Percentiles rank a stretch among this genome's conserved stretches.
Evolutionary conservation across 2,329 filamentous ascomycete genomes (phyloP).

Genomic region (Venturia oleaginea): DNA sequence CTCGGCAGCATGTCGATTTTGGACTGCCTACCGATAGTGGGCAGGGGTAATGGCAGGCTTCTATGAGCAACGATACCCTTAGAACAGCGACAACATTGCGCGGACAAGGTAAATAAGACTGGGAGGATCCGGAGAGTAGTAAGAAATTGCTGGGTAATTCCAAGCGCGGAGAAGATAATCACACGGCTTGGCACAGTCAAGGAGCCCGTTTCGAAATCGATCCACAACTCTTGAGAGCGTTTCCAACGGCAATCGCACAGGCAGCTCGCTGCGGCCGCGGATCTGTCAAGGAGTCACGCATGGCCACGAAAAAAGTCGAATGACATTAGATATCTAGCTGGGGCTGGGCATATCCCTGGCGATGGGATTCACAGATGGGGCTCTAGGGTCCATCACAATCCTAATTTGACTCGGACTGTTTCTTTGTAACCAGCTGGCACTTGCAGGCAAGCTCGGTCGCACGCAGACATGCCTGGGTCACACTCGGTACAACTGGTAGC

Average conservation of each 20-base stretch:
- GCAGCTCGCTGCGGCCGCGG: not conserved
- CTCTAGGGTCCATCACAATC: not conserved
- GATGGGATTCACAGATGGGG: not conserved
- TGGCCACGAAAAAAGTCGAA: not conserved
- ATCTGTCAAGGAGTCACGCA: not conserved
- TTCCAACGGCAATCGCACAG: not conserved
- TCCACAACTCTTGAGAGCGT: not conserved
- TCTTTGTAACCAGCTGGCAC: not conserved
- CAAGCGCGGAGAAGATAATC: not conserved
- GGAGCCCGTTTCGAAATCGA: not conserved
- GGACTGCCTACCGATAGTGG: not conserved
- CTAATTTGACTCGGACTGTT: not conserved
- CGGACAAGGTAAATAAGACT: not conserved
- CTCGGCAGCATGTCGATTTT: not conserved
- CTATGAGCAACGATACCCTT: not conserved
- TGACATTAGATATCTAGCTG: not conserved
- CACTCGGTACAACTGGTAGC: not conserved
- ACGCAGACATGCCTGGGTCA: not conserved
- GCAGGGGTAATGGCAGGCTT: not conserved
- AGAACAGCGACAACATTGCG: not conserved
- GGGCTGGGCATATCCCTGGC: not conserved
- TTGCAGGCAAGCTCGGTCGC: slow-evolving; percentile 1
- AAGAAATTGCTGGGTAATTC: not conserved
- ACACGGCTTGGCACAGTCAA: not conserved
- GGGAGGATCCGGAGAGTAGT: not conserved